Conservation (phyloP, 345 rosid genomes). For the Eucalyptus paniculata region DNA sequence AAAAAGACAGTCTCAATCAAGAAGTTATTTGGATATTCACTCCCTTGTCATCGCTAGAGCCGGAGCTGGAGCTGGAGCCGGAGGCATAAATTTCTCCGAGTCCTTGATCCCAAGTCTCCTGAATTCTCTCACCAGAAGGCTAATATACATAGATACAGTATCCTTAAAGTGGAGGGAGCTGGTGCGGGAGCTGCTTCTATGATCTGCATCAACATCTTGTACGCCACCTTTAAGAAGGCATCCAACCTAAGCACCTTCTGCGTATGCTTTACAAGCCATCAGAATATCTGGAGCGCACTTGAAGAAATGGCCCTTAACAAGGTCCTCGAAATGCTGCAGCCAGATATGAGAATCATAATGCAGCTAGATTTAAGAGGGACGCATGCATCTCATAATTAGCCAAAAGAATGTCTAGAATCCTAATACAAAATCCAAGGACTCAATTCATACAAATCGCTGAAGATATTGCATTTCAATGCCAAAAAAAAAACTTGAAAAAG, state of each 20-base stretch:
- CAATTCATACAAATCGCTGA: background rate
- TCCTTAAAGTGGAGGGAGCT: conserved; percentile 19
- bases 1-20: background rate
- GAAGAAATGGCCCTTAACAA: conserved; percentile 66
- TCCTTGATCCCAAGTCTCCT: conserved; percentile 33
- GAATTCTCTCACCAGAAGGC: conserved; percentile 36
- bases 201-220: conserved; percentile 36
- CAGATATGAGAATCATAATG: background rate
- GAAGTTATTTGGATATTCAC: background rate
- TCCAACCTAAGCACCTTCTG: conserved; percentile 63
- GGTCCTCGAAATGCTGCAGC: conserved; percentile 71
- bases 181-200: conserved; percentile 11
- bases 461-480: background rate
- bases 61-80: background rate
- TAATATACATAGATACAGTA: conserved; percentile 17
- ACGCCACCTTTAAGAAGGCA: conserved; percentile 39
- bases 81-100: conserved; percentile 9
- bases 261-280: conserved; percentile 67
- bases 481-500: background rate
- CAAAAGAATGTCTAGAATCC: background rate
- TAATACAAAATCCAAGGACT: background rate
- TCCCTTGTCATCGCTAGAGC: background rate
- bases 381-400: background rate
- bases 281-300: conserved; percentile 46
- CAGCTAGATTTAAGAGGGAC: background rate